Base-by-base conservation (phyloP, 352 stramenopile genomes). In the Peronospora destructor region DNA sequence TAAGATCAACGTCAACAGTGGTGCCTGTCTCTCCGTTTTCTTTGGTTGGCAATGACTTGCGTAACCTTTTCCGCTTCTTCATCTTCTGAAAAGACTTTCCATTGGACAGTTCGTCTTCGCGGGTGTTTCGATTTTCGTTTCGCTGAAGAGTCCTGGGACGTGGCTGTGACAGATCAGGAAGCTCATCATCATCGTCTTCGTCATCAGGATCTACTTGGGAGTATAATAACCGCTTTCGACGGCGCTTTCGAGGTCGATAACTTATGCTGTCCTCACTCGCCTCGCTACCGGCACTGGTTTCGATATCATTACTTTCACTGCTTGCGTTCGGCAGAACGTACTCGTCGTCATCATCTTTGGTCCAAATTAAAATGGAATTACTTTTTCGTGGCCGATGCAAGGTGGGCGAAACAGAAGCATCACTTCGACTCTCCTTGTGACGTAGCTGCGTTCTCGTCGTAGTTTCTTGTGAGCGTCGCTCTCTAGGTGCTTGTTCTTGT, bases 181-280 rank as follows among this genome's bases (percentile, higher is more conserved):
- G 36, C 14, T 73, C 66, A 21, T 76, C 64, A n/a, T 68, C 73
- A 21, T 77, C n/a, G n/a, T n/a, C 66, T 1, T 78, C 66, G 1
- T 84, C 71, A 23, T 76, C 65, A 3, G 51, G 26, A 12, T 62
- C 44, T 25, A 76, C 56, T 49, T 81, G 73, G 0, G 65, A 79
- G 45, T 73, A 71, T 51, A 68, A 56, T 39, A 84, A 59, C 32
- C 73, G 61, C 34, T 76, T 84, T 23, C 73, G 65, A 42, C 21
- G 51, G 30, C 45, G 69, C 49, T 49, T 67, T 28, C 33, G 53
- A 13, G 34, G 33, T 25, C 6, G 34, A 8, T 34, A 45, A 13
- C 13, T 26, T 23, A 51, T 17, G n/a, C 52, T 64, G 9, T 56
- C 53, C 4, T 54, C 37, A 21, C 45, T 59, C 1, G 17, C 28